Evolutionary conservation across 164 flowering plant species (phyloP).

Genomic region (Umbellularia californica): DNA sequence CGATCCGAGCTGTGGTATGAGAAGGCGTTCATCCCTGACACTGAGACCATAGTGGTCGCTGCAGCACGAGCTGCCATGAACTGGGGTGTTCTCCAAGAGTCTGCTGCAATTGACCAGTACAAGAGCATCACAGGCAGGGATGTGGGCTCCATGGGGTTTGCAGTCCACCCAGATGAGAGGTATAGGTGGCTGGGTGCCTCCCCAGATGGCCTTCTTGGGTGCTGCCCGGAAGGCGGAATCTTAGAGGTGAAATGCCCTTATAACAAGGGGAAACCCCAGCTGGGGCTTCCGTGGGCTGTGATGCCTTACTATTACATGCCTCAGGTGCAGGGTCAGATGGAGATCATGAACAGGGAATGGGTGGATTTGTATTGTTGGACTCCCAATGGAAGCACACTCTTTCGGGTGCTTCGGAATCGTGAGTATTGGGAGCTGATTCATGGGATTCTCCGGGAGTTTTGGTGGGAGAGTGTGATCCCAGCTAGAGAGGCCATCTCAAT

Average conservation of each 20-base stretch:
- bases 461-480: constrained; percentile 96
- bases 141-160: constrained; percentile 75
- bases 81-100: constrained; percentile 87
- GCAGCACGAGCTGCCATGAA: constrained; percentile 61
- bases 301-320: constrained; percentile 97
- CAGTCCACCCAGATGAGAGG: constrained; percentile 52
- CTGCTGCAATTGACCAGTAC: constrained; percentile 69
- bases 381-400: constrained; percentile 79
- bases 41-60: constrained; percentile 21
- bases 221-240: constrained; percentile 66
- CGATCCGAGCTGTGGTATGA: constrained; percentile 88
- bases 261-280: constrained; percentile 91
- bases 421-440: constrained; percentile 74
- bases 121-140: constrained; percentile 80
- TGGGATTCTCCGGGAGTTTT: constrained; percentile 74
- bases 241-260: constrained; percentile 97
- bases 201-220: constrained; percentile 85
- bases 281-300: constrained; percentile 71
- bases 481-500: constrained; percentile 64
- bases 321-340: constrained; percentile 98
- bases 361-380: constrained; percentile 97
- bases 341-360: constrained; percentile 89
- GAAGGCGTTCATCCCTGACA: constrained; percentile 59
- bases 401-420: constrained; percentile 63
- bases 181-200: constrained; percentile 92